These are phyloP conservation scores for Coemansia sp. DNA, from an alignment of 192 early-diverging fungal genomes.

Conservation along the genomic window DNA sequence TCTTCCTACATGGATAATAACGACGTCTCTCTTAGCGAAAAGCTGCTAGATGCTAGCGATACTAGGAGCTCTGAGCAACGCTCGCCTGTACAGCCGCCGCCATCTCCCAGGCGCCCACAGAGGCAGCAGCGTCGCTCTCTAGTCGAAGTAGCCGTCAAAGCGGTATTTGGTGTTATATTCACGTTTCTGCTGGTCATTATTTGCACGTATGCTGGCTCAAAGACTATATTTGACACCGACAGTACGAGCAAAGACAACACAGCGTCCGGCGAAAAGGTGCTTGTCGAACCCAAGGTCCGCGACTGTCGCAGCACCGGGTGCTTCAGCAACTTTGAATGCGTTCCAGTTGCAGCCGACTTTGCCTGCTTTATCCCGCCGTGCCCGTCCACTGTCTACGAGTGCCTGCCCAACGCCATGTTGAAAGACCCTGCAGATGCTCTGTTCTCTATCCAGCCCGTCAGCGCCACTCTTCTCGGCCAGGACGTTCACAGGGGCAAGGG, in stretches of 20 bases:
- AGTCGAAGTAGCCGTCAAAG: slow-evolving; percentile 6
- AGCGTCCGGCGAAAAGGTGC: slow-evolving; percentile 3
- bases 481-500: slow-evolving; percentile 3
- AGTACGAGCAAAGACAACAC: not conserved
- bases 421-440: slow-evolving; percentile 24
- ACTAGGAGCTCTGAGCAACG: not conserved
- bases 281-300: slow-evolving; percentile 9
- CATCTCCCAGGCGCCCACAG: not conserved
- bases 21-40: not conserved
- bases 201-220: slow-evolving; percentile 14
- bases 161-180: not conserved
- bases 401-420: slow-evolving; percentile 26
- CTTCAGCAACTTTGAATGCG: slow-evolving; percentile 24
- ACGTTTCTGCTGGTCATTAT: slow-evolving; percentile 8
- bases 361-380: slow-evolving; percentile 42
- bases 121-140: not conserved
- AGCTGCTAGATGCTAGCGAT: not conserved
- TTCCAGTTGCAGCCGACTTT: slow-evolving; percentile 17
- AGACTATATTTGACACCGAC: slow-evolving; percentile 1
- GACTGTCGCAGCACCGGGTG: slow-evolving; percentile 51
- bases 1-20: not conserved
- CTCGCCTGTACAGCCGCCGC: not conserved
- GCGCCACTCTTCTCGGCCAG: not conserved
- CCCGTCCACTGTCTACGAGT: slow-evolving; percentile 28
- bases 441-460: slow-evolving; percentile 12